Conservation (phyloP, 208 protist genomes). For the Zelonia costaricensis region DNA sequence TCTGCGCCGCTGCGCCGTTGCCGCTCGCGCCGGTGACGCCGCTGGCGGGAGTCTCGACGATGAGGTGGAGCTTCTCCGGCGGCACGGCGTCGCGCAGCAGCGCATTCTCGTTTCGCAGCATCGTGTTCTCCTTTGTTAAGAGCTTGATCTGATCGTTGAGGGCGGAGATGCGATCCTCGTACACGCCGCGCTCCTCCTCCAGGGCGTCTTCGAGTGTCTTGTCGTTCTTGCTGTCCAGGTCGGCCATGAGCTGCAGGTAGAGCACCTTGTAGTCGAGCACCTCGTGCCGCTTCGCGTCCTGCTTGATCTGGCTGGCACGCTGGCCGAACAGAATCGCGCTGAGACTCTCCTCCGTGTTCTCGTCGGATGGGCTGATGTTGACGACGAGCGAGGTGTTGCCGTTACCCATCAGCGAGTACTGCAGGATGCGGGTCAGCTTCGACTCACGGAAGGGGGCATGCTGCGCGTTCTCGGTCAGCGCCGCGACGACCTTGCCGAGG, state of each 20-base stretch:
- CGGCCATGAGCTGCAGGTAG: slow-evolving; percentile 85
- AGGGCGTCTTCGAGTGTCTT: slow-evolving; percentile 68
- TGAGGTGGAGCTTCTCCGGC: slow-evolving; percentile 32
- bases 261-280: slow-evolving; percentile 91
- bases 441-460: slow-evolving; percentile 92
- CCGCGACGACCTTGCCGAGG: slow-evolving; percentile 86
- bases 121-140: slow-evolving; percentile 66
- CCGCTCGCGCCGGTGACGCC: background rate
- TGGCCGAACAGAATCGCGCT: slow-evolving; percentile 91
- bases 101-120: slow-evolving; percentile 57
- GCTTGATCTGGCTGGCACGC: slow-evolving; percentile 93
- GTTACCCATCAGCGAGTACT: slow-evolving; percentile 92
- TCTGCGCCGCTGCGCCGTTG: background rate
- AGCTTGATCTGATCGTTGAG: slow-evolving; percentile 66
- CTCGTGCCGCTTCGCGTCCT: slow-evolving; percentile 91
- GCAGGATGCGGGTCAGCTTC: slow-evolving; percentile 94
- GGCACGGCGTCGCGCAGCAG: slow-evolving; percentile 36
- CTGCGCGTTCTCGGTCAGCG: slow-evolving; percentile 82
- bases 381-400: slow-evolving; percentile 91
- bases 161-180: slow-evolving; percentile 67
- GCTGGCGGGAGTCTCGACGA: slow-evolving; percentile 19
- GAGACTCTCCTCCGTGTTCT: slow-evolving; percentile 88
- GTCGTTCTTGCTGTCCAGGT: slow-evolving; percentile 88
- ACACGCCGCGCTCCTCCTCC: slow-evolving; percentile 69
- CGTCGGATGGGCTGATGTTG: slow-evolving; percentile 85